Percentiles rank a stretch among this genome's conserved stretches.
Evolutionary conservation across 768 basidiomycete genomes (phyloP).

Genomic region (Omphalotus guepiniiformis): DNA sequence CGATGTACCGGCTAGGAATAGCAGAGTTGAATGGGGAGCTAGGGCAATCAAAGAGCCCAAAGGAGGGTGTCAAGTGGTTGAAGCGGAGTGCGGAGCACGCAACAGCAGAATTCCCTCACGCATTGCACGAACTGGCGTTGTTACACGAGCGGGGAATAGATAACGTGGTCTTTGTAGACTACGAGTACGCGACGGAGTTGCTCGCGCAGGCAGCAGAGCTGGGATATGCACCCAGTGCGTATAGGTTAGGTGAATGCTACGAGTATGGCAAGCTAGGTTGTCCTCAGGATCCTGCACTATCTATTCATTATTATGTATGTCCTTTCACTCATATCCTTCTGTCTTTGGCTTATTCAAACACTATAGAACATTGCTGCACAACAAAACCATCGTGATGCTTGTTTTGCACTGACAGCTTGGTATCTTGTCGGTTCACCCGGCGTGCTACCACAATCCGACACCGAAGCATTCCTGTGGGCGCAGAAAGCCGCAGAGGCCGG

Average conservation of each 20-base stretch:
- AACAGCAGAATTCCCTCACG: constrained; percentile 94
- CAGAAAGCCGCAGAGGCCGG: constrained; percentile 92
- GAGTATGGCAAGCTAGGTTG: constrained; percentile 99
- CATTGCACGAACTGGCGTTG: constrained; percentile 89
- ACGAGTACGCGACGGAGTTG: constrained; percentile 91
- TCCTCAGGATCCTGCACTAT: constrained; percentile 93
- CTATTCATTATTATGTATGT: constrained; percentile 97
- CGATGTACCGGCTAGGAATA: constrained; percentile 95
- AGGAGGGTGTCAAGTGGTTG: constrained; percentile 98
- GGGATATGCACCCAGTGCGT: constrained; percentile 94
- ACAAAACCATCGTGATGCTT: constrained; percentile 94
- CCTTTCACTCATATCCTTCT: constrained; percentile 5
- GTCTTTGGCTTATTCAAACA: constrained; percentile 12
- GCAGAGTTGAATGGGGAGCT: constrained; percentile 96
- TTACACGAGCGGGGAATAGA: constrained; percentile 97
- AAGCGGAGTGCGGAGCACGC: constrained; percentile 94
- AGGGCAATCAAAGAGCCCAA: constrained; percentile 77
- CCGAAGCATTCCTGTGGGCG: constrained; percentile 97
- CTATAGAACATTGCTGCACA: constrained; percentile 94
- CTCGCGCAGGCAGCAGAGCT: constrained; percentile 94
- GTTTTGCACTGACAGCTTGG: constrained; percentile 98
- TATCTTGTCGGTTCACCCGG: constrained; percentile 98
- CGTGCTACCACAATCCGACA: constrained; percentile 96
- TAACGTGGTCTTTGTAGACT: constrained; percentile 95
- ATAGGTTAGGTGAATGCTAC: constrained; percentile 95